These are phyloP conservation scores for Nannochloropsis salina DNA, from an alignment of 108 stramenopile genomes.

Conservation along the genomic window DNA sequence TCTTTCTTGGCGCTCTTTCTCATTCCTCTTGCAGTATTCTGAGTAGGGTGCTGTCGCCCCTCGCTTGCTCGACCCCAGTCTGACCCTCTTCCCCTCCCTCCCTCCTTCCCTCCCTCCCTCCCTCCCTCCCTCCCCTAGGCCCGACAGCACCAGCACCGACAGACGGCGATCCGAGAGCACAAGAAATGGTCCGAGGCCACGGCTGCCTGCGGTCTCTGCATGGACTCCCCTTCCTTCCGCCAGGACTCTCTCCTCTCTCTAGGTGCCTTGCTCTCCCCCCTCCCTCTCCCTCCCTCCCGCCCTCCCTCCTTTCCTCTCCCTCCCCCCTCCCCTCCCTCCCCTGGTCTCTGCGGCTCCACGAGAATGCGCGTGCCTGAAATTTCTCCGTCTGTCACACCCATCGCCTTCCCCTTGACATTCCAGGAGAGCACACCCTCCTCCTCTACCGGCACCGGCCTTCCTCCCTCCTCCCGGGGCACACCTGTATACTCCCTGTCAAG, in stretches of 20 bases:
- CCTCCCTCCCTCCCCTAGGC: too few relatives aligned
- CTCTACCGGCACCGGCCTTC: neutral
- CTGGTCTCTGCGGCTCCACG: neutral
- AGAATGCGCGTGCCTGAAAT: neutral
- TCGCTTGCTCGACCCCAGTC: too few relatives aligned
- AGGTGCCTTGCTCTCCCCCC: conserved; percentile 24
- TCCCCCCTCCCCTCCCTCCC: neutral
- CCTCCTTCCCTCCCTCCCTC: too few relatives aligned
- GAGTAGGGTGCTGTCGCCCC: too few relatives aligned
- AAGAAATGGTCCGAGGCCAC: conserved; percentile 23
- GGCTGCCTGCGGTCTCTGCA: conserved; percentile 18
- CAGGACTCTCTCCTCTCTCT: neutral
- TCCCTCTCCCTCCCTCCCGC: too few relatives aligned
- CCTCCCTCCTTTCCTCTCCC: too few relatives aligned
- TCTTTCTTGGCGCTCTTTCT: too few relatives aligned
- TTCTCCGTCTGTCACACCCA: neutral
- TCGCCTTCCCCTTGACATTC: neutral
- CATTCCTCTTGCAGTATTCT: too few relatives aligned
- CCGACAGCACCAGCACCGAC: too few relatives aligned
- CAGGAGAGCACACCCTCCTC: neutral
- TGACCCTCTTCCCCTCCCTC: too few relatives aligned
- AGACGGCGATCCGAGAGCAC: conserved; percentile 27
- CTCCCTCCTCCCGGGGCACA: neutral
- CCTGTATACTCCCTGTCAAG: neutral
- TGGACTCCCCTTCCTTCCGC: neutral